Conservation (phyloP, 352 stramenopile species). For the Lagenidium giganteum region DNA sequence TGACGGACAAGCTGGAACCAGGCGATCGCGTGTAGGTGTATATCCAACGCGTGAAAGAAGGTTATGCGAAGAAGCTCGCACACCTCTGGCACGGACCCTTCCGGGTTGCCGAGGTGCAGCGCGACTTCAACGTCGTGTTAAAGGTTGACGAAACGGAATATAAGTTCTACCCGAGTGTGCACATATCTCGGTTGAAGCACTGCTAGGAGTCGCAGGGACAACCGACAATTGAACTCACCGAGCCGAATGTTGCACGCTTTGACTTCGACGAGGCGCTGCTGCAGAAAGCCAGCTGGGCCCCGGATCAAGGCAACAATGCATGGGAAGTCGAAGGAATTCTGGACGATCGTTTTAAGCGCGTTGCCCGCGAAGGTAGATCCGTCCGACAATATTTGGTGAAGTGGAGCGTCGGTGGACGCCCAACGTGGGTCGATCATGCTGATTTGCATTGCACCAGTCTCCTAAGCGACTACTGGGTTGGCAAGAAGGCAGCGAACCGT, state of each 20-base stretch:
- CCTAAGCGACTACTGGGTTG: neutral
- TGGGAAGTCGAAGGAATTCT: too few relatives aligned
- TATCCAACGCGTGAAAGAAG: conserved; percentile 10
- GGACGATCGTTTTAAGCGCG: too few relatives aligned
- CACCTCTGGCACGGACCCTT: conserved; percentile 23
- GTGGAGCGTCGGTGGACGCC: neutral
- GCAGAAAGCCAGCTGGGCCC: too few relatives aligned
- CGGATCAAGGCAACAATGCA: too few relatives aligned
- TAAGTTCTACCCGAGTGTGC: neutral
- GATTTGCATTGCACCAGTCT: neutral
- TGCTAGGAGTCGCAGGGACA: neutral
- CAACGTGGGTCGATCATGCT: neutral
- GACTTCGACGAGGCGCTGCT: too few relatives aligned
- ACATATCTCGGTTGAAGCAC: neutral
- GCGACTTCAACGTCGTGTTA: neutral
- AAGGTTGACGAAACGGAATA: neutral
- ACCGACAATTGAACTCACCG: too few relatives aligned
- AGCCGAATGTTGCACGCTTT: too few relatives aligned
- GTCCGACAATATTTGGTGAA: neutral
- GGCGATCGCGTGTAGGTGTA: conserved; percentile 18
- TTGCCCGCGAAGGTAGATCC: neutral
- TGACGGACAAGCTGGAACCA: neutral
- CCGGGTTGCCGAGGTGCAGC: neutral
- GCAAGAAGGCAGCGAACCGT: neutral
- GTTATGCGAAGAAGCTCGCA: conserved; percentile 9